Conservation (phyloP, 495 filamentous ascomycete genomes). For the Podospora conica region DNA sequence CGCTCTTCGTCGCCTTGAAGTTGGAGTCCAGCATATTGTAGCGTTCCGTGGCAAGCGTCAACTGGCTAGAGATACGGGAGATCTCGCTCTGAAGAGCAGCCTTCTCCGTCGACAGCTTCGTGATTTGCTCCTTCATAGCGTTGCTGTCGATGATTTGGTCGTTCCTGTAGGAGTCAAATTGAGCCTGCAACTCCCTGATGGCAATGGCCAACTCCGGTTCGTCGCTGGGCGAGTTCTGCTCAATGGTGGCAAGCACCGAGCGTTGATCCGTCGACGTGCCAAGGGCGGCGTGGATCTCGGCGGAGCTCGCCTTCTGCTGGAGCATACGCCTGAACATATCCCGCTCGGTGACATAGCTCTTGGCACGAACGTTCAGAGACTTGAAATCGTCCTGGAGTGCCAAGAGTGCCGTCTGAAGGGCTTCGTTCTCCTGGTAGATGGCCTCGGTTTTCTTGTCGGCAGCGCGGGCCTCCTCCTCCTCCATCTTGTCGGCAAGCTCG, state of each 20-base stretch:
- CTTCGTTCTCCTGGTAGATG: constrained; percentile 66
- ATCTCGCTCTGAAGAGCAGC: constrained; percentile 72
- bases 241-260: constrained; percentile 46
- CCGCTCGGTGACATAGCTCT: constrained; percentile 90
- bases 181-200: constrained; percentile 78
- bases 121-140: constrained; percentile 78
- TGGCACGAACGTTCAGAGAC: constrained; percentile 67
- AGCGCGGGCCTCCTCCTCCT: constrained; percentile 74
- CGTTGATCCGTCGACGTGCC: constrained; percentile 54
- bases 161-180: constrained; percentile 84
- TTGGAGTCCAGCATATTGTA: constrained; percentile 89
- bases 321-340: constrained; percentile 97
- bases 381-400: constrained; percentile 63
- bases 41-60: constrained; percentile 72
- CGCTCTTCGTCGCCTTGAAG: constrained; percentile 69
- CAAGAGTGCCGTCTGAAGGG: constrained; percentile 58
- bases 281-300: constrained; percentile 58
- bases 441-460: constrained; percentile 62
- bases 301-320: constrained; percentile 55
- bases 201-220: constrained; percentile 39
- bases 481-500: constrained; percentile 81
- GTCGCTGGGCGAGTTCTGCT: constrained; percentile 34
- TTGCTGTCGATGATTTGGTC: constrained; percentile 74
- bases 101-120: constrained; percentile 75
- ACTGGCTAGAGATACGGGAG: constrained; percentile 68